Evolutionary conservation across 2,329 filamentous ascomycete species (phyloP).

Genomic region (Aspergillus tubingensis): DNA sequence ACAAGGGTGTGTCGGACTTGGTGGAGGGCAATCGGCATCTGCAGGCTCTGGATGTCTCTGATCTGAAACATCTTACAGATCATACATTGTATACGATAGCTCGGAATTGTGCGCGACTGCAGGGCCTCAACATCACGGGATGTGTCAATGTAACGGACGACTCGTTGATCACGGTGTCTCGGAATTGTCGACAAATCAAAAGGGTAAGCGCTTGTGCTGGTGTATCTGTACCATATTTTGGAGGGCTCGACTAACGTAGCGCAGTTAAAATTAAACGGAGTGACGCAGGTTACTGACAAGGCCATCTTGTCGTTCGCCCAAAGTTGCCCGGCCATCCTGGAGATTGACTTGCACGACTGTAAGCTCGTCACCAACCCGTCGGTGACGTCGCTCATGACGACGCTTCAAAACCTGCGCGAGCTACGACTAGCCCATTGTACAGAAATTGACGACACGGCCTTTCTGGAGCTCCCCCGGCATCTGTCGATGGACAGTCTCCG

Average conservation of each 20-base stretch:
- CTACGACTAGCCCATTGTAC: slow-evolving; percentile 83
- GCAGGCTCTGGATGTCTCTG: slow-evolving; percentile 86
- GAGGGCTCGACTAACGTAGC: slow-evolving; percentile 15
- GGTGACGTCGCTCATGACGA: slow-evolving; percentile 75
- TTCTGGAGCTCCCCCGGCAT: slow-evolving; percentile 71
- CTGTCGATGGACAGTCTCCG: slow-evolving; percentile 81
- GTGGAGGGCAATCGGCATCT: slow-evolving; percentile 77
- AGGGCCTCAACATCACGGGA: slow-evolving; percentile 88
- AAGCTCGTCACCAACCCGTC: slow-evolving; percentile 77
- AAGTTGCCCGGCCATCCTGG: slow-evolving; percentile 88
- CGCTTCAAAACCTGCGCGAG: slow-evolving; percentile 83
- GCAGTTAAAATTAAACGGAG: slow-evolving; percentile 92
- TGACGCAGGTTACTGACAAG: slow-evolving; percentile 77
- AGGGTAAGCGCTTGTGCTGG: slow-evolving; percentile 58
- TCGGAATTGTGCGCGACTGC: slow-evolving; percentile 77
- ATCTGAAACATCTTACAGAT: slow-evolving; percentile 77
- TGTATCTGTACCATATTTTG: not conserved
- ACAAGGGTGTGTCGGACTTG: slow-evolving; percentile 77
- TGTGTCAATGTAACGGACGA: slow-evolving; percentile 85
- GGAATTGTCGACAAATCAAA: slow-evolving; percentile 83
- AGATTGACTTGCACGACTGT: slow-evolving; percentile 93
- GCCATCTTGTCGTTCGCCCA: slow-evolving; percentile 83
- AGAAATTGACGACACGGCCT: slow-evolving; percentile 83
- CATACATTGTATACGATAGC: slow-evolving; percentile 76
- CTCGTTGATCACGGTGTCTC: slow-evolving; percentile 76